These are phyloP conservation scores for Citrus reticulata DNA, from an alignment of 345 rosid genomes.

Conservation along the genomic window DNA sequence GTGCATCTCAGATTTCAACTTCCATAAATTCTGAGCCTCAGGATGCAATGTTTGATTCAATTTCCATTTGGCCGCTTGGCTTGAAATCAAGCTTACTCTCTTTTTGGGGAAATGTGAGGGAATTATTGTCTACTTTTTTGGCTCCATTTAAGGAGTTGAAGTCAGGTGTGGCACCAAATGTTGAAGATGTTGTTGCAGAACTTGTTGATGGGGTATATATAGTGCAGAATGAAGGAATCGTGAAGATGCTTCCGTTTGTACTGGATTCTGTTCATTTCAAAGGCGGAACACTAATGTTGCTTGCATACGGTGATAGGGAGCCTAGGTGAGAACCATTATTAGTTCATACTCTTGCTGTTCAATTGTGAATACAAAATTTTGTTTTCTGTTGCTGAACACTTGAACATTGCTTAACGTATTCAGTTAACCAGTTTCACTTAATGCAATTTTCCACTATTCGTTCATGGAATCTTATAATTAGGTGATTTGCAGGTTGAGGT, in stretches of 20 bases:
- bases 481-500: not conserved
- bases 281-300: conserved; percentile 74
- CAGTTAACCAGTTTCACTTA: not conserved
- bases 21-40: conserved; percentile 32
- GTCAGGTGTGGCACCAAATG: conserved; percentile 38
- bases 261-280: conserved; percentile 92
- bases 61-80: conserved; percentile 25
- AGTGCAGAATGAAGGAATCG: conserved; percentile 50
- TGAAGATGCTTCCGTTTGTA: conserved; percentile 71
- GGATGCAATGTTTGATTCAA: conserved; percentile 31
- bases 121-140: conserved; percentile 26
- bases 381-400: not conserved
- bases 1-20: conserved; percentile 25
- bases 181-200: conserved; percentile 59
- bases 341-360: not conserved
- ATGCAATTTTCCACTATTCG: not conserved
- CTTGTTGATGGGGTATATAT: conserved; percentile 53
- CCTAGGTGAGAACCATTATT: conserved; percentile 55
- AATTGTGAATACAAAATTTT: not conserved
- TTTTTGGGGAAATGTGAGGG: conserved; percentile 36
- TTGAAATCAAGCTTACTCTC: conserved; percentile 23
- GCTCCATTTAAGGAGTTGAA: conserved; percentile 42
- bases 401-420: not conserved
- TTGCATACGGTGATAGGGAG: conserved; percentile 88
- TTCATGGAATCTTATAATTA: not conserved